Evolutionary conservation across 176 grass and related monocot genomes (phyloP).

Genomic region (Puccinellia tenuiflora): DNA sequence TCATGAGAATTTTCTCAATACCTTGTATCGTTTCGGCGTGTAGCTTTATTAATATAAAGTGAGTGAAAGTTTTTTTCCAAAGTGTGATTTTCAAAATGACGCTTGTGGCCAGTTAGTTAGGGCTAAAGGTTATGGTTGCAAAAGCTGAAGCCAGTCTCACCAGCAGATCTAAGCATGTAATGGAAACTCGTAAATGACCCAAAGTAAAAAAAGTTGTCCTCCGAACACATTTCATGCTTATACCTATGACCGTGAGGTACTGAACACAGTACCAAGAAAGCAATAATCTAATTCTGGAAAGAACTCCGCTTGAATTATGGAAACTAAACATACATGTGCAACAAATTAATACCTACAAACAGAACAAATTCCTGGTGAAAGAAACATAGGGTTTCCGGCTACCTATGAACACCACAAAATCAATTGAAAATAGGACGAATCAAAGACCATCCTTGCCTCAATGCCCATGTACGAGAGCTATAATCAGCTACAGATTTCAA

Average conservation of each 20-base stretch:
- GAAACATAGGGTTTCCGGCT: not conserved
- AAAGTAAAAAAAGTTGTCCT: too few relatives aligned
- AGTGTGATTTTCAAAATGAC: not conserved
- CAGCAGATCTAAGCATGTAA: not conserved
- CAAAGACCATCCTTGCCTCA: not conserved
- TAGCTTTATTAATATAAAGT: too few relatives aligned
- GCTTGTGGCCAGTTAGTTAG: not conserved
- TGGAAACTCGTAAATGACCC: not conserved
- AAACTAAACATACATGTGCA: not conserved
- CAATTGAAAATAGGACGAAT: not conserved
- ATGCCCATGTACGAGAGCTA: not conserved
- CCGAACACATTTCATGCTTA: too few relatives aligned
- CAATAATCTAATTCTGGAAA: not conserved
- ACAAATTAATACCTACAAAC: not conserved
- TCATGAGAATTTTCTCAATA: too few relatives aligned
- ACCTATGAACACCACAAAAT: not conserved
- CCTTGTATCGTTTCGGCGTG: too few relatives aligned
- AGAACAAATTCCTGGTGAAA: conserved; percentile 5
- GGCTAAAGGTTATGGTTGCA: not conserved
- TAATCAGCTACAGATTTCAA: not conserved
- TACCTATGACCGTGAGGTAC: not conserved
- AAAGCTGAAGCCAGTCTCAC: not conserved
- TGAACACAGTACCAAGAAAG: not conserved
- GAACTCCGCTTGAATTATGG: not conserved
- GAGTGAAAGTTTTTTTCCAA: too few relatives aligned